These are phyloP conservation scores for Passalora sequoiae DNA, from an alignment of 2,329 filamentous ascomycete species.

Conservation along the genomic window DNA sequence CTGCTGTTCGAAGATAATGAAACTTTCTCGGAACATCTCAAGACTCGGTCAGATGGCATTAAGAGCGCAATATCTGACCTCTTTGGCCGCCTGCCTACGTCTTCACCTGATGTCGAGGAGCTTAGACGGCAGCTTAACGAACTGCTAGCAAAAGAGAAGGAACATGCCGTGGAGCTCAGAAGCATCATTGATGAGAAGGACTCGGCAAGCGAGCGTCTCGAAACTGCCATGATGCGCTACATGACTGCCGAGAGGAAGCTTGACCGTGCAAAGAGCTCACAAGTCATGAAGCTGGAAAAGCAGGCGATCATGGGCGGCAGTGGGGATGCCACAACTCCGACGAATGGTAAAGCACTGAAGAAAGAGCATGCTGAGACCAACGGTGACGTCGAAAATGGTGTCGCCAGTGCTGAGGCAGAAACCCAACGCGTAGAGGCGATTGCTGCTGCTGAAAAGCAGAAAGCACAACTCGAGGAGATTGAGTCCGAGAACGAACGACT, in stretches of 20 bases:
- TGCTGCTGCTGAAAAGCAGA: slow-evolving; percentile 73
- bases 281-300: slow-evolving; percentile 87
- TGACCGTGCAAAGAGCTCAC: slow-evolving; percentile 79
- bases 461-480: slow-evolving; percentile 77
- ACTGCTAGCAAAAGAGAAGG: slow-evolving; percentile 76
- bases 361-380: slow-evolving; percentile 49
- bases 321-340: slow-evolving; percentile 39
- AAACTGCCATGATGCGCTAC: slow-evolving; percentile 82
- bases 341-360: slow-evolving; percentile 34
- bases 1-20: slow-evolving; percentile 51
- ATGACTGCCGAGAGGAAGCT: slow-evolving; percentile 94
- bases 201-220: slow-evolving; percentile 71
- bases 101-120: slow-evolving; percentile 63
- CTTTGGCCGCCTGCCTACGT: slow-evolving; percentile 47
- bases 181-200: slow-evolving; percentile 29
- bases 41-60: slow-evolving; percentile 69
- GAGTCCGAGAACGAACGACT: slow-evolving; percentile 70
- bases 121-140: slow-evolving; percentile 71
- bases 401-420: slow-evolving; percentile 62
- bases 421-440: slow-evolving; percentile 70
- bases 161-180: slow-evolving; percentile 28
- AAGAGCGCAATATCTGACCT: slow-evolving; percentile 67
- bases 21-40: slow-evolving; percentile 72
- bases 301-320: slow-evolving; percentile 70
- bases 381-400: slow-evolving; percentile 51